Base-by-base conservation (phyloP, 257 asterid genomes). In the Scutellaria minor region DNA sequence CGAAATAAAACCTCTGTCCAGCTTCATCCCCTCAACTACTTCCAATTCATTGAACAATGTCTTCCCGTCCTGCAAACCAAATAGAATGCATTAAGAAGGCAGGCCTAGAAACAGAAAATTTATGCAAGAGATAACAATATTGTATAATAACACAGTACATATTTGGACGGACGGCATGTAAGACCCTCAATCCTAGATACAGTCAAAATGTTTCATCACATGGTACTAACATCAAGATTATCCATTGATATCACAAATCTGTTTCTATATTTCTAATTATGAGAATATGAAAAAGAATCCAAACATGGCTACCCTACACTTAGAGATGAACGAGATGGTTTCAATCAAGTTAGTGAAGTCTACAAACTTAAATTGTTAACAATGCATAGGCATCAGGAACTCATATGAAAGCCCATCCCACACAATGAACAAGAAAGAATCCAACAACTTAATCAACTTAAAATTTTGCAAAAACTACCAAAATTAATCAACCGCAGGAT, bases 1-100 rank as follows among this genome's bases (percentile, higher is more conserved):
- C 10, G 99, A 94, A 55, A 94, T 91, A 64, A 89, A 91, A 52
- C 99, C 99, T 73, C 99, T 80, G 75, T 91, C 97, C 42, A 94
- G 75, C 82, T 94, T 94, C 99, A 94, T 94, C 40, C 99, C 99
- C 80, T 94, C 99, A 22, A 94, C 98, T 62, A 94, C 99, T 80
- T 90, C 99, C 86, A 94, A 73, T 77, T 95, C 98, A 78, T 95
- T 88, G 68, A 73, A 83, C 78, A 95, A 73, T 22, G 99, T 95
- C 74, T 95, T 92, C 5, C 99, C 99, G 67, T 95, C 98, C 99
- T 95, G 54, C 72, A 81, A 58, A 59, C 35, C 64, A 20, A 44
- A 15, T 15, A 27, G n/a, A 27, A 12, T 6, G 6, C 56, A 47
- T 39, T 7, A 52, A 41, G 9, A 57, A 53, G 15, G 24, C 41